Conservation (phyloP, 2,329 filamentous ascomycete species). For the Mariannaea sp. region DNA sequence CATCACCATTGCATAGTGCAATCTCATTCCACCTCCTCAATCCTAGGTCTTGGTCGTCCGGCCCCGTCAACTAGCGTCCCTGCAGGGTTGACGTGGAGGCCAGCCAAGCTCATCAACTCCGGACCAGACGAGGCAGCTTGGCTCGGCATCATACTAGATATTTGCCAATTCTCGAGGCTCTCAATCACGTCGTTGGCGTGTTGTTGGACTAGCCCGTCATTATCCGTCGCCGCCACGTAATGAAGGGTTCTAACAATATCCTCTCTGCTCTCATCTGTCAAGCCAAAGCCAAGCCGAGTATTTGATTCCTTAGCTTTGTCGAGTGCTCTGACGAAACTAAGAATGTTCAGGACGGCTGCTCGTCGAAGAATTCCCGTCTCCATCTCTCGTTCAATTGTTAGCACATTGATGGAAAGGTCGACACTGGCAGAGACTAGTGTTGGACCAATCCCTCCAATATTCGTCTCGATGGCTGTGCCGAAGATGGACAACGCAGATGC, state of each 20-base stretch:
- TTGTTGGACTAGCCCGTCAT: conserved; percentile 69
- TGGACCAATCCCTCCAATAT: conserved; percentile 60
- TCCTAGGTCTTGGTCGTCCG: conserved; percentile 47
- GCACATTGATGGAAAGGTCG: conserved; percentile 65
- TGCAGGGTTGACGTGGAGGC: conserved; percentile 44
- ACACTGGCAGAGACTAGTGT: conserved; percentile 59
- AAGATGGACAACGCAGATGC: conserved; percentile 72
- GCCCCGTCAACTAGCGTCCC: conserved; percentile 32
- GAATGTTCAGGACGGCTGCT: conserved; percentile 66
- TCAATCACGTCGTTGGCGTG: conserved; percentile 71
- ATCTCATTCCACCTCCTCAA: conserved; percentile 67
- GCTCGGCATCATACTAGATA: conserved; percentile 55
- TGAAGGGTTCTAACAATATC: conserved; percentile 66
- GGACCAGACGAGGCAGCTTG: conserved; percentile 30
- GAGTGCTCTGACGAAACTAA: conserved; percentile 65
- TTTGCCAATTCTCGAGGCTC: conserved; percentile 65
- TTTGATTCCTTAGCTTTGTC: conserved; percentile 56
- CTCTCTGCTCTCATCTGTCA: conserved; percentile 59
- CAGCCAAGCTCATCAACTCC: conserved; percentile 43
- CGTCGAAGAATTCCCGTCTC: conserved; percentile 69
- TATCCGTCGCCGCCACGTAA: conserved; percentile 69
- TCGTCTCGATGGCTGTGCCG: conserved; percentile 62
- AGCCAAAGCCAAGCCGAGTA: conserved; percentile 56
- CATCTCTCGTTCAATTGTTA: conserved; percentile 64
- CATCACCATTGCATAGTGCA: conserved; percentile 18